phyloP scores from a whole-genome alignment of 1,284 basidiomycete species.

The Trametes sp. region DNA sequence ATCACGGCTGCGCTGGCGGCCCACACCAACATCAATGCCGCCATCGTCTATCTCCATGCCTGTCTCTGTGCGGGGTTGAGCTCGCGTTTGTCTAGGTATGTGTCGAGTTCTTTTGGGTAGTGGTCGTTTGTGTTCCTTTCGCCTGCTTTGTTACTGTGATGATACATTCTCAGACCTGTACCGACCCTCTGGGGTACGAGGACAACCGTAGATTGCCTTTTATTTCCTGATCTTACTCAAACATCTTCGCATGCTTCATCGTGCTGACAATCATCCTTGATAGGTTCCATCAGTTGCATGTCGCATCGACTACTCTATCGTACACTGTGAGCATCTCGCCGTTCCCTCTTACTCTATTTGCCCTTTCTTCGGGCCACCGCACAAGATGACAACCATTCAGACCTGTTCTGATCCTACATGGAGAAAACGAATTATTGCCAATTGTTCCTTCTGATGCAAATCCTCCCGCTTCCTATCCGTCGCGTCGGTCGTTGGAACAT shows the following conservation, averaged over 20 bases:
- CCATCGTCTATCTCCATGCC: conserved; percentile 58
- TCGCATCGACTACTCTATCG: conserved; percentile 2
- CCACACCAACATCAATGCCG: conserved; percentile 57
- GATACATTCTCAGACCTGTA: conserved; percentile 57
- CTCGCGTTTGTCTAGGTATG: conserved; percentile 30
- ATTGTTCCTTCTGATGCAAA: conserved; percentile 43
- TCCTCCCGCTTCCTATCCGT: not conserved
- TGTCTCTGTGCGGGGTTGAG: conserved; percentile 36
- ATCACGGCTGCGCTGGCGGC: conserved; percentile 57
- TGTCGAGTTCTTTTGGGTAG: conserved; percentile 11
- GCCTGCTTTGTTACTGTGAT: conserved; percentile 37
- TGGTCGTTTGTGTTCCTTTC: conserved; percentile 8
- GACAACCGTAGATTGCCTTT: conserved; percentile 51
- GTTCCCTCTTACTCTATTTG: not conserved
- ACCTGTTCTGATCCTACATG: conserved; percentile 49
- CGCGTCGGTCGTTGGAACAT: not conserved
- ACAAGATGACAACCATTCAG: conserved; percentile 46
- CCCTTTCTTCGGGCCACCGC: conserved; percentile 3
- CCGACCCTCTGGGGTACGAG: conserved; percentile 46
- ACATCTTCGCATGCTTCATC: not conserved
- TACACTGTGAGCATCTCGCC: conserved; percentile 37
- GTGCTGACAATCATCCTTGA: conserved; percentile 6
- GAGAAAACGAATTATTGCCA: conserved; percentile 45
- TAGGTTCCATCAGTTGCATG: no score
- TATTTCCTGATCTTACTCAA: no score